Evolutionary conservation across 805 yeast species (phyloP), one percentile per base, ranked within the genome.

Genomic region (Lipomyces sp.): DNA sequence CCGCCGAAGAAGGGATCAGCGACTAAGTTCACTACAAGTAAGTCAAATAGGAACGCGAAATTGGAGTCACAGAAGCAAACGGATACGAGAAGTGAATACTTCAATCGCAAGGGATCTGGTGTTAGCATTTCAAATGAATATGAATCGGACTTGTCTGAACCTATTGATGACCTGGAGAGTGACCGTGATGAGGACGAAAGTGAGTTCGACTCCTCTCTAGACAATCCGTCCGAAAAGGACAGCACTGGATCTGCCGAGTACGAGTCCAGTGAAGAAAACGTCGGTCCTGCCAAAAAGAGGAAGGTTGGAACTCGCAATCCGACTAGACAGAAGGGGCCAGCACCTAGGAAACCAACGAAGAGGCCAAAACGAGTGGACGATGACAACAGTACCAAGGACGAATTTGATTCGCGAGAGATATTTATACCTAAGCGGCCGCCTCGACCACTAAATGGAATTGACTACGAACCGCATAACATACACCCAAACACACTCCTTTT

Each of bases 401-500:
- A 39, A n/a, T 66, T 65, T 34, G 63, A 60, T 29, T 37, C 35
- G 32, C 42, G 65, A 8, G 71, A 68, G 59, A 35, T 13, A 6
- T 65, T 65, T 39, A 64, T 66, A 13, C 70, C 69, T 13, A 63
- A 60, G 42, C 24, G 34, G 24, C 33, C 37, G 2, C 48, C 62
- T 11, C 62, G 67, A 29, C 37, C 64, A 5, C 59, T 58, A 18
- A 60, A 62, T 13, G 67, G 67, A 29, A 56, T 68, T 18, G 58
- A 57, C 15, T 66, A 66, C 50, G 32, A 13, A 3, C 59, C 58
- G 7, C 57, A 54, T 10, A 37, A 39, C 35, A 37, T 71, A 7
- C 73, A 71, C 55, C 73, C 73, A 3, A 66, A 71, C 33, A 71
- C 73, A 10, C 32, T 71, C 4, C 15, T 35, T 29, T 71, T 57